These are phyloP conservation scores for Rhododendron mucronatum DNA, from an alignment of 148 eudicot species.

Conservation along the genomic window DNA sequence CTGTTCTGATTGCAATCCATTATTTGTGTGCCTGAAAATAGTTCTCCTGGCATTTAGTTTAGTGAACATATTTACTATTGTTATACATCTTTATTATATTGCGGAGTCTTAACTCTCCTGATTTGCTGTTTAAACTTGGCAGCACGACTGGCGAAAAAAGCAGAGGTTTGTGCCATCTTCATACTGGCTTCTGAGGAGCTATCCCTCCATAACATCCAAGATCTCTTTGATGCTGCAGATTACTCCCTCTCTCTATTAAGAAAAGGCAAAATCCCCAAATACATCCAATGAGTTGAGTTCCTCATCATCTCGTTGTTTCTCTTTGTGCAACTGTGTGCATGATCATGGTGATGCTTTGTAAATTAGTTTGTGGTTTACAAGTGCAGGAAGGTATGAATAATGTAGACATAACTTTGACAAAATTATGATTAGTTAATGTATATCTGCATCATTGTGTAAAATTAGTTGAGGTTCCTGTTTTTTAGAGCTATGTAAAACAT, in stretches of 20 bases:
- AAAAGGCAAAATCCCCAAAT: conserved; percentile 20
- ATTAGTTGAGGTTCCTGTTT: background rate
- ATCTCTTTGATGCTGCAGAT: conserved; percentile 18
- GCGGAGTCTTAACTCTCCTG: conserved; percentile 20
- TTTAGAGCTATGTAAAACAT: background rate
- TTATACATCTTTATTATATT: background rate
- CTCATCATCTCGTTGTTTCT: background rate
- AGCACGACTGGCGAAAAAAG: conserved; percentile 19
- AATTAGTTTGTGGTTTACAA: background rate
- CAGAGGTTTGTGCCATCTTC: conserved; percentile 17
- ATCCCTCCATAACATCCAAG: conserved; percentile 18
- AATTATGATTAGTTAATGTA: background rate
- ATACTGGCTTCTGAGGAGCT: conserved; percentile 14
- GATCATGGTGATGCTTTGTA: background rate
- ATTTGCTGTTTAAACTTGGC: conserved; percentile 15
- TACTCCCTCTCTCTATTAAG: conserved; percentile 14
- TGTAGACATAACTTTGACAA: no score
- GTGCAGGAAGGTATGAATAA: background rate
- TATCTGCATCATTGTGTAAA: background rate
- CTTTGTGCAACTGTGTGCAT: background rate
- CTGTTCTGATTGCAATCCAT: no score
- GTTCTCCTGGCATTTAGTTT: no score
- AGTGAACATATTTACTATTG: no score
- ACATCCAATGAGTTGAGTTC: conserved; percentile 11
- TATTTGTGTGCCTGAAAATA: no score